Evolutionary conservation across 768 basidiomycete genomes (phyloP).

Genomic region (Exidia glandulosa): DNA sequence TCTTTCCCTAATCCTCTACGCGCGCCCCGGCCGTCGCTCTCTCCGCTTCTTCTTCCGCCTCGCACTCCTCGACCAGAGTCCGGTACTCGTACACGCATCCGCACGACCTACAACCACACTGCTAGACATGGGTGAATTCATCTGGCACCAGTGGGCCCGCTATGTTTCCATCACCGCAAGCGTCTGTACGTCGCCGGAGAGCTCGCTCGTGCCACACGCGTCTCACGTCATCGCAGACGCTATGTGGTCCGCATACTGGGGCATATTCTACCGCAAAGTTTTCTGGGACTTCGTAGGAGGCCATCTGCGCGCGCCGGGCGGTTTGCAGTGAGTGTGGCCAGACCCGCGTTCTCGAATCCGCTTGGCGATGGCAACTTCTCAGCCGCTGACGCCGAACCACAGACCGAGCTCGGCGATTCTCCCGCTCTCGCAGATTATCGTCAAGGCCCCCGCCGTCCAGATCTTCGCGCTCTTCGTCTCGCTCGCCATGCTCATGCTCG

Average conservation of each 20-base stretch:
- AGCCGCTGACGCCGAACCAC: not conserved
- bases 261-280: conserved; percentile 80
- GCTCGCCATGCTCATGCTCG: conserved; percentile 49
- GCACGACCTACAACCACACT: too few relatives aligned
- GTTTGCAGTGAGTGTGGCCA: conserved; percentile 50
- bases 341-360: not conserved
- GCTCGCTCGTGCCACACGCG: not conserved
- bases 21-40: not conserved
- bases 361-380: not conserved
- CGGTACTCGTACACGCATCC: conserved; percentile 11
- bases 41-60: not conserved
- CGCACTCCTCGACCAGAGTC: conserved; percentile 1
- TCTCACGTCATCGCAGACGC: conserved; percentile 36
- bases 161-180: conserved; percentile 57
- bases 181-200: conserved; percentile 45
- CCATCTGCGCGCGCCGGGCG: conserved; percentile 65
- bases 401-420: conserved; percentile 56
- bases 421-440: conserved; percentile 54
- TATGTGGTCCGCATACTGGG: conserved; percentile 74
- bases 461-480: conserved; percentile 53
- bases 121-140: conserved; percentile 80
- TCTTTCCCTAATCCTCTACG: not conserved
- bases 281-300: conserved; percentile 91
- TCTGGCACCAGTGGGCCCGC: conserved; percentile 74
- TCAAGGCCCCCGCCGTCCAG: conserved; percentile 68